phyloP scores from a whole-genome alignment of 768 basidiomycete species.

The Gyrodon lividus region DNA sequence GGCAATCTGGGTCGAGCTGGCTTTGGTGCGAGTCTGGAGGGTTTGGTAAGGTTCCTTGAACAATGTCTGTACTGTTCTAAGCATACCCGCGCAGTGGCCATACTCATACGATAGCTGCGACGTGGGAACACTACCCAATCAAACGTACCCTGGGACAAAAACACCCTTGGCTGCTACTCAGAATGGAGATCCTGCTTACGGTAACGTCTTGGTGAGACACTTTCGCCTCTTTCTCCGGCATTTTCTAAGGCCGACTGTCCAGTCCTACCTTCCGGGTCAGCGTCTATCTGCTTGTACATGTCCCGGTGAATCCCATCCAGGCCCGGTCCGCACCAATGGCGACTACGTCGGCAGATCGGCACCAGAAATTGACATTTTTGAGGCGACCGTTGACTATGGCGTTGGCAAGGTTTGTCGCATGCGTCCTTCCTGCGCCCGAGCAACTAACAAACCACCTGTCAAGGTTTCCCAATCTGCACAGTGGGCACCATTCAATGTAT shows the following conservation, averaged over 20 bases:
- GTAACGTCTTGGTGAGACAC: slow-evolving; percentile 22
- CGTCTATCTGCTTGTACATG: slow-evolving; percentile 60
- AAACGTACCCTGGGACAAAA: slow-evolving; percentile 49
- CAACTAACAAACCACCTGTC: slow-evolving; percentile 8
- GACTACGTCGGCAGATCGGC: slow-evolving; percentile 51
- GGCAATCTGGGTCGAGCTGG: slow-evolving; percentile 53
- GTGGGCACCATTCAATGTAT: slow-evolving; percentile 38
- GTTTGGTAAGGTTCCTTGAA: slow-evolving; percentile 48
- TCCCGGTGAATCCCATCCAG: slow-evolving; percentile 55
- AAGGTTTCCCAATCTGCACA: slow-evolving; percentile 58
- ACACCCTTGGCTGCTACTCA: slow-evolving; percentile 44
- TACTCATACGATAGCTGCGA: slow-evolving; percentile 65
- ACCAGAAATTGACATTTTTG: slow-evolving; percentile 62
- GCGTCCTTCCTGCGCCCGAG: slow-evolving; percentile 1
- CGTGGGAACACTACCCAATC: slow-evolving; percentile 75
- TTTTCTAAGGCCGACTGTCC: slow-evolving; percentile 2
- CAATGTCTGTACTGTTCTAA: slow-evolving; percentile 2
- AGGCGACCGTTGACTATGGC: slow-evolving; percentile 39
- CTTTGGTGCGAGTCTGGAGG: slow-evolving; percentile 57
- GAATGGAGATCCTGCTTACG: slow-evolving; percentile 37
- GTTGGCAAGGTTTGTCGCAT: slow-evolving; percentile 33
- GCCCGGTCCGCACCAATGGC: slow-evolving; percentile 48
- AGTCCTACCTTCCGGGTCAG: slow-evolving; percentile 56
- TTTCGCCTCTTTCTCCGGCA: neutral
- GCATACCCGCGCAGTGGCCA: slow-evolving; percentile 42